Conservation (phyloP, 2,329 filamentous ascomycete genomes). For the Pezicula rhizophila region DNA sequence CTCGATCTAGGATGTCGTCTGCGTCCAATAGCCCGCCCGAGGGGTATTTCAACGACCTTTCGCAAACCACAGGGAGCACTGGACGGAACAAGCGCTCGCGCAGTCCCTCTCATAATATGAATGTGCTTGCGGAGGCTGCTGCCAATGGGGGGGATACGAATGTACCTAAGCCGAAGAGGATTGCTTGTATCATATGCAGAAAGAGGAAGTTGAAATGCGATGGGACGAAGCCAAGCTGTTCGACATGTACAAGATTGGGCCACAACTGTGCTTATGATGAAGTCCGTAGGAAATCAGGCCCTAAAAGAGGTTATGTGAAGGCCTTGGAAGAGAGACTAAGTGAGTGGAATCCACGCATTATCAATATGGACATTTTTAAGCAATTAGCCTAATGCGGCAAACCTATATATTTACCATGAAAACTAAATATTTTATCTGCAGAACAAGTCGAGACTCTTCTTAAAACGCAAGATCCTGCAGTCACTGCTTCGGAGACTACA, state of each 20-base stretch:
- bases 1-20: slow-evolving; percentile 22
- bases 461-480: slow-evolving; percentile 63
- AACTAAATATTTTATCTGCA: slow-evolving; percentile 30
- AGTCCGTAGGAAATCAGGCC: slow-evolving; percentile 64
- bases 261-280: slow-evolving; percentile 66
- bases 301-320: slow-evolving; percentile 67
- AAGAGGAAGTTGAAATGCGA: slow-evolving; percentile 81
- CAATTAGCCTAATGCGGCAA: slow-evolving; percentile 8
- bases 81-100: slow-evolving; percentile 23
- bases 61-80: slow-evolving; percentile 29
- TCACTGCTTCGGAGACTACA: slow-evolving; percentile 13
- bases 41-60: slow-evolving; percentile 52
- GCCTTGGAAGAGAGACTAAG: slow-evolving; percentile 79
- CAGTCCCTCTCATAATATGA: slow-evolving; percentile 26
- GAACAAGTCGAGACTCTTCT: slow-evolving; percentile 90
- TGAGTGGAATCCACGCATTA: slow-evolving; percentile 59
- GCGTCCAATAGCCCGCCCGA: slow-evolving; percentile 30
- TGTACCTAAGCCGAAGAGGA: slow-evolving; percentile 78
- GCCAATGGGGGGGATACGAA: slow-evolving; percentile 45
- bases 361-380: slow-evolving; percentile 47
- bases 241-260: slow-evolving; percentile 57
- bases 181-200: slow-evolving; percentile 90
- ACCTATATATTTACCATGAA: slow-evolving; percentile 1
- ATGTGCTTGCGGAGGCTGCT: slow-evolving; percentile 29
- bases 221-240: slow-evolving; percentile 58